Conservation (phyloP, 495 filamentous ascomycete genomes). For the Tetracladium setigerum region DNA sequence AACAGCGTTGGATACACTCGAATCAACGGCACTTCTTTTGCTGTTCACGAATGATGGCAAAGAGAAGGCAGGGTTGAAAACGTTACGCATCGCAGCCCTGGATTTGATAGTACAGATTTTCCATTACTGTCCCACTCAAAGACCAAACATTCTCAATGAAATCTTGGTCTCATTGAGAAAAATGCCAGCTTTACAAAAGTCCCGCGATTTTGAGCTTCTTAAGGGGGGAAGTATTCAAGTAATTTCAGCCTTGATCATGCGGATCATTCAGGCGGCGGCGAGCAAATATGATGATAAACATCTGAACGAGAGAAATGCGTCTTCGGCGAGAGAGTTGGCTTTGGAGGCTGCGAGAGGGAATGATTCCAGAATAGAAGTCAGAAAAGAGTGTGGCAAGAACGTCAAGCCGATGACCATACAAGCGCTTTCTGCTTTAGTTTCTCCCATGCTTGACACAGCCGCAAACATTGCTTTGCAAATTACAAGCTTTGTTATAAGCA, state of each 20-base stretch:
- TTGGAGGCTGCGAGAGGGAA: slow-evolving; percentile 16
- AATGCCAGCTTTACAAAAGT: slow-evolving; percentile 73
- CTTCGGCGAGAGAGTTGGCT: slow-evolving; percentile 20
- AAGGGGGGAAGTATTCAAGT: slow-evolving; percentile 79
- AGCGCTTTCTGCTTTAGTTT: slow-evolving; percentile 39
- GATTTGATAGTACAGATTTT: slow-evolving; percentile 87
- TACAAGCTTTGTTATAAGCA: slow-evolving; percentile 67
- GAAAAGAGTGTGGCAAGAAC: slow-evolving; percentile 30
- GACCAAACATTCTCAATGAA: slow-evolving; percentile 73
- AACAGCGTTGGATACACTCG: slow-evolving; percentile 61
- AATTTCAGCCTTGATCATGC: slow-evolving; percentile 85
- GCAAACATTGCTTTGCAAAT: slow-evolving; percentile 66
- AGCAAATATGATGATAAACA: slow-evolving; percentile 36
- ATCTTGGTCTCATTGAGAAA: slow-evolving; percentile 81
- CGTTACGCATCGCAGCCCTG: slow-evolving; percentile 75
- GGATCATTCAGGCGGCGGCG: slow-evolving; percentile 80
- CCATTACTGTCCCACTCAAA: slow-evolving; percentile 65
- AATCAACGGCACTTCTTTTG: slow-evolving; percentile 65
- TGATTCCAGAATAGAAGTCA: slow-evolving; percentile 6
- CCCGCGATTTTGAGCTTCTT: slow-evolving; percentile 76
- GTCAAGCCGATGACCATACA: slow-evolving; percentile 35
- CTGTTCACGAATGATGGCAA: slow-evolving; percentile 85
- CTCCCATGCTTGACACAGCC: slow-evolving; percentile 56
- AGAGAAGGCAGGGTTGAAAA: slow-evolving; percentile 81
- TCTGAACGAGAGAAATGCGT: slow-evolving; percentile 20